Base-by-base conservation (phyloP, 805 yeast genomes). In the Yarrowia divulgata region DNA sequence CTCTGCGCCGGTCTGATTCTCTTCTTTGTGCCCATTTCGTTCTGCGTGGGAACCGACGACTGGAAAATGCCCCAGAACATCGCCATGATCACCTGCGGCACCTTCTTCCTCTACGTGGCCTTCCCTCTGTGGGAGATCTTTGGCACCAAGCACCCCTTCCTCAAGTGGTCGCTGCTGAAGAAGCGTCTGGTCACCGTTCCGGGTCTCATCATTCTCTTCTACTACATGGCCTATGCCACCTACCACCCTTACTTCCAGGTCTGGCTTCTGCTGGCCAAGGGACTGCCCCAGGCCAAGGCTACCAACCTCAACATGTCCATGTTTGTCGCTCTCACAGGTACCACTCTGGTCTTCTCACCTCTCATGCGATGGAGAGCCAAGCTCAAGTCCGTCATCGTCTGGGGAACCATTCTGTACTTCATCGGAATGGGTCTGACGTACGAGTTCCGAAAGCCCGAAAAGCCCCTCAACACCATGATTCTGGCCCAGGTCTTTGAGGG, bases 391-490 rank as follows among this genome's bases (percentile, higher is more conserved):
- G 63, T 57, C 37, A 57, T 57, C n/a, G 63, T 57, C n/a, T 57
- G 63, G 37, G 63, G 63, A 8, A 57, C 63, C 49, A 57, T 57
- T n/a, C 63, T 57, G 23, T 57, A 57, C 49, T 57, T 57, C 13
- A 57, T 57, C 19, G 63, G 63, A 6, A 57, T 57, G 63, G 63
- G 63, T 5, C 63, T 57, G 8, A 57, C 63, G 23, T 57, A 57
- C 63, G 63, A 57, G 63, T 57, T 57, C 63, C 63, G 63, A 57
- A 57, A 57, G 48, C 63, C 63, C 63, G 48, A 57, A 10, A 57
- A 57, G 63, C 63, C 63, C 4, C 46, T 57, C 12, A 23, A 29
- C 63, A 57, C 63, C 63, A 57, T 57, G 49, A 57, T 57, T 57
- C 63, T 57, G 37, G 63, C 63, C 63, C 63, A 57, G 63, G 13